Evolutionary conservation across 352 stramenopile genomes (phyloP).

Genomic region (Phytophthora rubi): DNA sequence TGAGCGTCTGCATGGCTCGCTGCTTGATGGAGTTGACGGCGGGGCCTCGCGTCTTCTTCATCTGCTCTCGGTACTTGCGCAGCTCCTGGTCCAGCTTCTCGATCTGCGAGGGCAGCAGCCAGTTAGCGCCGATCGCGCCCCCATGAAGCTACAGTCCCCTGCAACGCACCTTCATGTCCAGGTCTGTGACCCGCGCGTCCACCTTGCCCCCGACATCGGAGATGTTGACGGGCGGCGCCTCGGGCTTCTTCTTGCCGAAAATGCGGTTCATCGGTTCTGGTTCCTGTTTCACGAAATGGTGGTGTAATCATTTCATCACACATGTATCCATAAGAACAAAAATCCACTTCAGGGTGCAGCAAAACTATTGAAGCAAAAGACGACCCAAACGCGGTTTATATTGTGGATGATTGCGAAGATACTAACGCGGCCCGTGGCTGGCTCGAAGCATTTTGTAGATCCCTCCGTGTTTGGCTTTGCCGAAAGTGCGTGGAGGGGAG

Average conservation of each 20-base stretch:
- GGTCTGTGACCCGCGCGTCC: slow-evolving; percentile 73
- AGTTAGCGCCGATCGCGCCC: slow-evolving; percentile 3
- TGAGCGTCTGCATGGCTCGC: slow-evolving; percentile 85
- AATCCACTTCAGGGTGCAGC: no score
- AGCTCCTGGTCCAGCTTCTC: slow-evolving; percentile 84
- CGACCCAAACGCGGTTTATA: neutral
- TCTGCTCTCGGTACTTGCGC: slow-evolving; percentile 84
- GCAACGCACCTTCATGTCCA: slow-evolving; percentile 77
- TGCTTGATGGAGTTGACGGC: slow-evolving; percentile 84
- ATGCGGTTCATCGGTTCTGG: slow-evolving; percentile 71
- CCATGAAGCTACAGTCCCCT: neutral
- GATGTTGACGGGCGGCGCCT: slow-evolving; percentile 76
- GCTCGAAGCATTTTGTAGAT: slow-evolving; percentile 77
- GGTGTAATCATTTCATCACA: slow-evolving; percentile 1
- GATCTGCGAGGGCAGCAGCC: slow-evolving; percentile 48
- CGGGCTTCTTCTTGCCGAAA: slow-evolving; percentile 87
- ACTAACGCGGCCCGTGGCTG: slow-evolving; percentile 18
- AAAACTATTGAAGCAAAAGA: neutral
- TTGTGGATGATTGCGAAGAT: neutral
- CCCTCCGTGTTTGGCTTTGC: slow-evolving; percentile 63
- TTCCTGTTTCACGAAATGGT: neutral
- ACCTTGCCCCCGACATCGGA: slow-evolving; percentile 79
- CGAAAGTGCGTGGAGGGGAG: slow-evolving; percentile 44
- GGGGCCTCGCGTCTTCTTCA: slow-evolving; percentile 74
- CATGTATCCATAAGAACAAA: slow-evolving; percentile 4